phyloP scores from a whole-genome alignment of 306 rosid species.

The Castanea sativa region DNA sequence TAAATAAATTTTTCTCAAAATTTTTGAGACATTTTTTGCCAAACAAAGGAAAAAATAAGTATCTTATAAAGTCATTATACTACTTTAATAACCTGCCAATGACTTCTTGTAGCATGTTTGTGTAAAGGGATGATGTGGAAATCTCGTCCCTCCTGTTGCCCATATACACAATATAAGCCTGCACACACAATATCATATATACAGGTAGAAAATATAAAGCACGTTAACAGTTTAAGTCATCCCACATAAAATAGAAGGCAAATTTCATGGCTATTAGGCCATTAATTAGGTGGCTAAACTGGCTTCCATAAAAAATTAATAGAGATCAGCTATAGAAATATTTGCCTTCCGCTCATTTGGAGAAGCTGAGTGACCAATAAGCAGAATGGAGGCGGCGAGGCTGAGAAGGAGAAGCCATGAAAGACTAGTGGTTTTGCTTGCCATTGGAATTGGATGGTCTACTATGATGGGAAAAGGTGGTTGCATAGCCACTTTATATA shows the following conservation, averaged over 20 bases:
- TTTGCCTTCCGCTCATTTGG: slow-evolving; percentile 10
- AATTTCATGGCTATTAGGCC: background rate
- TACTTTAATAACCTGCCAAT: slow-evolving; percentile 27
- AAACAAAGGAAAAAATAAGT: too few relatives aligned
- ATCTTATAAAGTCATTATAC: background rate
- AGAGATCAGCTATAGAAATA: background rate
- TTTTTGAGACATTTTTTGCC: too few relatives aligned
- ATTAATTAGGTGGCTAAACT: background rate
- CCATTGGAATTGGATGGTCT: slow-evolving; percentile 9
- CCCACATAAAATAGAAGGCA: background rate
- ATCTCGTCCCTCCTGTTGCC: slow-evolving; percentile 25
- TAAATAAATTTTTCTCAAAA: too few relatives aligned
- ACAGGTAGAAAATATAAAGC: background rate
- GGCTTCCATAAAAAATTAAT: background rate
- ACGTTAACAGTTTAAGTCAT: background rate
- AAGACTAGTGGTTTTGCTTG: background rate
- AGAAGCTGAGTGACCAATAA: slow-evolving; percentile 15
- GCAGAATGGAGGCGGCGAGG: background rate
- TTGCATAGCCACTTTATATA: too few relatives aligned
- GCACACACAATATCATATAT: background rate
- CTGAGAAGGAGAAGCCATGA: slow-evolving; percentile 5
- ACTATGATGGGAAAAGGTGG: too few relatives aligned
- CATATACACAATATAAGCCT: slow-evolving; percentile 47
- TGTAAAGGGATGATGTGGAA: slow-evolving; percentile 20
- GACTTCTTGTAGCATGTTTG: slow-evolving; percentile 30